Evolutionary conservation across 129 eudicot species (phyloP).

Genomic region (Apium graveolens): DNA sequence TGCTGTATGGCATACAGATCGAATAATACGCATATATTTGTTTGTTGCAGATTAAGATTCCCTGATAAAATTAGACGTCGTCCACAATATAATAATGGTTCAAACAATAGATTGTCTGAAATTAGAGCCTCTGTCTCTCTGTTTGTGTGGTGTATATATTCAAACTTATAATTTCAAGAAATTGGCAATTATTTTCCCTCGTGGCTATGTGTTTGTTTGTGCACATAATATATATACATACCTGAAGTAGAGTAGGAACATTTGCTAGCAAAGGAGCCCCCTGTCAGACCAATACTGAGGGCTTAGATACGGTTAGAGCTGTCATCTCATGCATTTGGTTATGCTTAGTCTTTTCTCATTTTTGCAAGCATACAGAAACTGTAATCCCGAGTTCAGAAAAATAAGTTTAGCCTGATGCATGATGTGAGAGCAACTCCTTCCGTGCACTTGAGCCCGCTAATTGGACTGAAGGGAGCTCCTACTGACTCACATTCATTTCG

Average conservation of each 20-base stretch:
- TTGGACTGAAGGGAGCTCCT: slow-evolving; percentile 65
- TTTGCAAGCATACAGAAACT: background rate
- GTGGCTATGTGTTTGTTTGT: background rate
- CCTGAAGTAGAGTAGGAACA: background rate
- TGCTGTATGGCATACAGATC: background rate
- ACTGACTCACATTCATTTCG: background rate
- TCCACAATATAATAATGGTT: background rate
- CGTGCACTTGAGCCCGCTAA: slow-evolving; percentile 27
- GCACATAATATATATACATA: background rate
- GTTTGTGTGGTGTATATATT: background rate
- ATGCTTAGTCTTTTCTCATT: slow-evolving; percentile 15
- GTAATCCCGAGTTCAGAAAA: background rate
- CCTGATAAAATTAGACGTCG: background rate
- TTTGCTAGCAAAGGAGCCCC: slow-evolving; percentile 26
- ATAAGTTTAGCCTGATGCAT: slow-evolving; percentile 32
- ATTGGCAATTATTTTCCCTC: background rate
- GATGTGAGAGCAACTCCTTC: slow-evolving; percentile 44
- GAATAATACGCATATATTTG: background rate
- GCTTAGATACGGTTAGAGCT: slow-evolving; percentile 37
- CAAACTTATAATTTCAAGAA: background rate
- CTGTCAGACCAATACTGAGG: slow-evolving; percentile 40
- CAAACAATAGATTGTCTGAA: too few relatives aligned
- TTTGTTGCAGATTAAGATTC: slow-evolving; percentile 2
- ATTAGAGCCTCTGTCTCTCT: background rate
- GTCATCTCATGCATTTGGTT: slow-evolving; percentile 44